phyloP scores from a whole-genome alignment of 805 yeast species.

The Ogataea minuta region DNA sequence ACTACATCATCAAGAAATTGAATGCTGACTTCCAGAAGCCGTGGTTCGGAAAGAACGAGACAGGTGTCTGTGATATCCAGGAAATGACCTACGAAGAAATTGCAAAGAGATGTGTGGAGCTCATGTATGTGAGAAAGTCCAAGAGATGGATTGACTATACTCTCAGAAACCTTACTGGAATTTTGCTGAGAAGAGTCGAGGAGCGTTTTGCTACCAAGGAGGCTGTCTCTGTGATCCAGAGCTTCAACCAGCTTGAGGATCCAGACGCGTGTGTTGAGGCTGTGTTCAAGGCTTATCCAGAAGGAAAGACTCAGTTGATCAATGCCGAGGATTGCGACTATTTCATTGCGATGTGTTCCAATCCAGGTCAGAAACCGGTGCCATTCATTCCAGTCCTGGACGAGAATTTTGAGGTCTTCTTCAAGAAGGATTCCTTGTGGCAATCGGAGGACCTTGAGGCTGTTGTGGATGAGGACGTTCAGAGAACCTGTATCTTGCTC shows the following conservation, averaged over 20 bases:
- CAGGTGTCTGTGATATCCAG: slow-evolving; percentile 84
- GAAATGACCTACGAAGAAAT: slow-evolving; percentile 96
- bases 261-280: slow-evolving; percentile 62
- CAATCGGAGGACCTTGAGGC: slow-evolving; percentile 97
- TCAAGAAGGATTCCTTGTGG: slow-evolving; percentile 99
- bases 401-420: slow-evolving; percentile 90
- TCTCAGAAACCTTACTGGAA: slow-evolving; percentile 83
- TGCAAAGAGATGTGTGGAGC: slow-evolving; percentile 80
- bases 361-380: slow-evolving; percentile 92
- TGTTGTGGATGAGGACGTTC: slow-evolving; percentile 93
- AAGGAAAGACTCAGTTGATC: slow-evolving; percentile 75
- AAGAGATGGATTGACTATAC: slow-evolving; percentile 84
- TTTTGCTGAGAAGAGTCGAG: slow-evolving; percentile 88
- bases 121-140: slow-evolving; percentile 79
- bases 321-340: slow-evolving; percentile 94
- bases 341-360: slow-evolving; percentile 79
- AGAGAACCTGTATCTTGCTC: slow-evolving; percentile 97
- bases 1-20: slow-evolving; percentile 77
- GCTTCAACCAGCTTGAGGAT: slow-evolving; percentile 60
- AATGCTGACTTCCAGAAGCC: slow-evolving; percentile 97
- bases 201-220: slow-evolving; percentile 77
- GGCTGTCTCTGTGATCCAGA: slow-evolving; percentile 70
- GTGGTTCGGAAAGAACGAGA: slow-evolving; percentile 83
- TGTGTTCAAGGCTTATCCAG: slow-evolving; percentile 68
- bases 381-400: slow-evolving; percentile 96